Conservation (phyloP, 164 flowering plant genomes). For the Macadamia tetraphylla region DNA sequence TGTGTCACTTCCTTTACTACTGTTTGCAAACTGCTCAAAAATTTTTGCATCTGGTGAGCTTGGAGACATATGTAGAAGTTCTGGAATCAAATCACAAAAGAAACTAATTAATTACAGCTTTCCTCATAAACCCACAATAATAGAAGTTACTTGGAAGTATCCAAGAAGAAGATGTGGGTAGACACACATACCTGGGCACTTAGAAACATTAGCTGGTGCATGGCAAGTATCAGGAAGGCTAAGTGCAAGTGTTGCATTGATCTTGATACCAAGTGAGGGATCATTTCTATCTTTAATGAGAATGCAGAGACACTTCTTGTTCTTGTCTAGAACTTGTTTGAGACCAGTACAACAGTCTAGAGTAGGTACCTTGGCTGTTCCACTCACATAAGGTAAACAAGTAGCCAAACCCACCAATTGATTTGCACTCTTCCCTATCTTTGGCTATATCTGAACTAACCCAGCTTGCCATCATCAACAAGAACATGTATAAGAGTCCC, state of each 20-base stretch:
- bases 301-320: conserved; percentile 64
- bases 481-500: conserved; percentile 6
- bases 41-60: conserved; percentile 31
- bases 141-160: background rate
- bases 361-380: conserved; percentile 54
- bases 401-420: conserved; percentile 51
- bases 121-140: too few relatives aligned
- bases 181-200: conserved; percentile 43
- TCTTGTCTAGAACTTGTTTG: conserved; percentile 41
- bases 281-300: conserved; percentile 62
- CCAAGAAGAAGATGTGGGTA: too few relatives aligned
- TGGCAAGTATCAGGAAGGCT: conserved; percentile 47
- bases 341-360: conserved; percentile 71
- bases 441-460: conserved; percentile 35
- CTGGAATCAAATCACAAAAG: conserved; percentile 8
- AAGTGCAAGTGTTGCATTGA: conserved; percentile 62
- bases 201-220: conserved; percentile 31
- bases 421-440: conserved; percentile 47
- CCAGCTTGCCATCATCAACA: conserved; percentile 13
- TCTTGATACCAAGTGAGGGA: conserved; percentile 56
- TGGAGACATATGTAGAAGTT: conserved; percentile 28
- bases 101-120: background rate
- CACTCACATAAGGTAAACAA: conserved; percentile 66
- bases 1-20: conserved; percentile 2
- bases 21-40: conserved; percentile 20